Base-by-base conservation (phyloP, 371 early-diverging fungal species). In the Quaeritorhiza haematococci region DNA sequence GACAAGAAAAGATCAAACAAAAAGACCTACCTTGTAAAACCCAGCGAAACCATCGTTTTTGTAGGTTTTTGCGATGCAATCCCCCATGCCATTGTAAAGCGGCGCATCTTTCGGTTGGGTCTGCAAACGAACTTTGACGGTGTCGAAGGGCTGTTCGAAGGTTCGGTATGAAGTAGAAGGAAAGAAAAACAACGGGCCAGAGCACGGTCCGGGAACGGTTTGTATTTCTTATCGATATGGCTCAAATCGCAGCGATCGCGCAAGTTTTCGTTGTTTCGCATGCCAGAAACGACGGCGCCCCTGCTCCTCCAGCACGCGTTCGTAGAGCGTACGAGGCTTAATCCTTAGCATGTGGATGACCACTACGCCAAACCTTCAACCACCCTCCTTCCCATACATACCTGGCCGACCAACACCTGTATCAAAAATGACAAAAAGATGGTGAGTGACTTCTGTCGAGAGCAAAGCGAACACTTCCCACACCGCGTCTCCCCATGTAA, bases 101-200 rank as follows among this genome's bases (percentile, higher is more conserved):
- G 66, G 66, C 4, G 54, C 56, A 45, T 68, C 62, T n/a, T 57
- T 53, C 23, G 75, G 62, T 38, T 78, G 76, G 13, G 77, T 75
- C 48, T 80, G 79, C 42, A 80, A 66, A 21, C 78, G 64, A n/a
- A 80, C 81, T 57, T 80, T 77, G 56, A 79, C 72, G 2, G 76
- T 79, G 52, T 79, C 79, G 52, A 79, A 79, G 6, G 79, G 79
- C 70, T 79, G 64, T 2, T 34, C 48, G 10, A 56, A 38, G 6
- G 8, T 34, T 32, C 29, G 44, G 27, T 4, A 19, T 15, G 43
- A 42, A 50, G 7, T 6, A 19, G 10, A 6, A 19, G 26, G 21
- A 3, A 3, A 1, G 10, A 7, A 52, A 7, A n/a, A n/a, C 51
- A 33, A 13, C 8, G 38, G 19, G n/a, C n/a, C n/a, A 13, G 19